Evolutionary conservation across 1,139 yeast genomes (phyloP).

Genomic region (Keqinozyma sinolaborantium): DNA sequence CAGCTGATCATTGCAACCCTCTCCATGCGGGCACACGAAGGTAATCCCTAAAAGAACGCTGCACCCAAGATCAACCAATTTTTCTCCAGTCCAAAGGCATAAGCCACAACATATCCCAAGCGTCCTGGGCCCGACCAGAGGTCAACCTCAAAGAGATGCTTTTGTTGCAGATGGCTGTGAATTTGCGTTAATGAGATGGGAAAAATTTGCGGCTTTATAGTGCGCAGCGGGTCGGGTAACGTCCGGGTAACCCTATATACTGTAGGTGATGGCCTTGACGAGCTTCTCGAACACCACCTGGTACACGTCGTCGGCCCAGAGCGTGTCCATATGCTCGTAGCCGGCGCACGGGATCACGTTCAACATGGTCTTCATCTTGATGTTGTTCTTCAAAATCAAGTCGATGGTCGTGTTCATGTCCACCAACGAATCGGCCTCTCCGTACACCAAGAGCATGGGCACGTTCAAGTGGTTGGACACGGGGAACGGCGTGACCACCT

Average conservation of each 20-base stretch:
- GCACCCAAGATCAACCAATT: constrained; percentile 79
- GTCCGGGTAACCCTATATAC: background rate
- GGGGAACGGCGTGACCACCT: constrained; percentile 59
- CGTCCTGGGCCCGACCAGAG: constrained; percentile 77
- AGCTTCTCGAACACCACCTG: constrained; percentile 23
- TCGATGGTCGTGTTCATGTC: constrained; percentile 30
- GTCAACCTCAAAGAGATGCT: constrained; percentile 76
- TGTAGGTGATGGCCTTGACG: constrained; percentile 3
- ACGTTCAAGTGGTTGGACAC: constrained; percentile 39
- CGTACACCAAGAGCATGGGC: constrained; percentile 39
- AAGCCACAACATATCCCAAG: constrained; percentile 51
- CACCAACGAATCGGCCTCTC: constrained; percentile 41
- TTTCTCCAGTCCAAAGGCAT: constrained; percentile 61
- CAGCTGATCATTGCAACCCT: constrained; percentile 73
- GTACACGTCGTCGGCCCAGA: constrained; percentile 27
- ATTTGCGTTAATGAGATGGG: constrained; percentile 51
- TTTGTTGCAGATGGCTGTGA: constrained; percentile 67
- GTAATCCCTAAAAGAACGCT: constrained; percentile 74
- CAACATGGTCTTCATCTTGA: constrained; percentile 20
- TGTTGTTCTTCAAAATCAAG: constrained; percentile 22
- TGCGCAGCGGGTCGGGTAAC: background rate
- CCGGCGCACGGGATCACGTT: constrained; percentile 20
- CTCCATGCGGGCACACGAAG: constrained; percentile 87
- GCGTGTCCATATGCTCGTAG: constrained; percentile 36
- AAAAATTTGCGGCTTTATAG: constrained; percentile 6